Evolutionary conservation across 495 filamentous ascomycete species (phyloP), one percentile per base, ranked within the genome.

Genomic region (Filosporella fistucella): DNA sequence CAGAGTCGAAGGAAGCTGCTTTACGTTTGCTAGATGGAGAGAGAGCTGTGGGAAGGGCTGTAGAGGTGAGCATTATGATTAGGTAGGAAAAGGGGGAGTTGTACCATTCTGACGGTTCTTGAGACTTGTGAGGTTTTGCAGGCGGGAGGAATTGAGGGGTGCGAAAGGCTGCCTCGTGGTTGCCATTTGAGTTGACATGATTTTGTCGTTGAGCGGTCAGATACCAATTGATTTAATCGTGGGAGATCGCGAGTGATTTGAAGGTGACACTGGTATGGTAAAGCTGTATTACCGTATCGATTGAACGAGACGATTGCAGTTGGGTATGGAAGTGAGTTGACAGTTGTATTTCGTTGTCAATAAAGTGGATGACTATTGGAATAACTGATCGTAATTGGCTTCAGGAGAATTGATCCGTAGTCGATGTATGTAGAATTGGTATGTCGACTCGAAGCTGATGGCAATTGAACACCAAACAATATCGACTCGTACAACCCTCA

Each of bases 61-160:
- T 47, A 17, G 48, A 41, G 39, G 18, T 43, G 39, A 54, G 51
- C 22, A 21, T 43, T 36, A 38, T 51, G 5, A 34, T 32, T 25
- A 30, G 25, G 16, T 17, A 14, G 21, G 13, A 47, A 11, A 4
- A 37, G 45, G 23, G 34, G 29, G 22, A 24, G 3, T 28, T 24
- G 30, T 76, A 83, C 78, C 74, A 70, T 81, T 81, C 57, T 83
- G 79, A 56, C 70, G 63, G 51, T 82, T 83, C 67, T 83, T 83
- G 13, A 74, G 51, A 47, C 74, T 80, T 25, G 75, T 74, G 53
- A 83, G 55, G 14, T 60, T 74, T 56, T 76, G 72, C 35, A 83
- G 58, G 36, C 78, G 68, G 26, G 70, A 61, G 34, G 66, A 69
- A 41, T 74, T 69, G 12, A 82, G 59, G 11, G 72, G 71, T 48